Evolutionary conservation across 176 grass and related monocot species (phyloP).

Genomic region (Triticum aestivum): DNA sequence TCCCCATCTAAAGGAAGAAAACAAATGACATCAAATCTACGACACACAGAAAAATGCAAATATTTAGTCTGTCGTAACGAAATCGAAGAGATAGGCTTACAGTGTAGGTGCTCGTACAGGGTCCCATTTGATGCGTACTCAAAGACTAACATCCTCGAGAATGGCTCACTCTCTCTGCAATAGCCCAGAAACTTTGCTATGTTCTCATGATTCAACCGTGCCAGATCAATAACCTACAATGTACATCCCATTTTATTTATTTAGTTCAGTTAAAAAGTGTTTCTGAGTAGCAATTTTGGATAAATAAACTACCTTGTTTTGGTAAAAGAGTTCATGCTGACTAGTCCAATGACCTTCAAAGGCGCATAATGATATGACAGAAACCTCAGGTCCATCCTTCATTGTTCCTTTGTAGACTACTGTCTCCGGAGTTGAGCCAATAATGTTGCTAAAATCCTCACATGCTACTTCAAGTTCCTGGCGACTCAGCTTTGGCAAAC

Average conservation of each 20-base stretch:
- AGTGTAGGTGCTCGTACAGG: constrained; percentile 87
- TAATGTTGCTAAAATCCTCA: constrained; percentile 99
- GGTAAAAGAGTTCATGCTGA: constrained; percentile 85
- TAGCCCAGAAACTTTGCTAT: constrained; percentile 84
- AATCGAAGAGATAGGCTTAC: constrained; percentile 34
- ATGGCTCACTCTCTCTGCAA: constrained; percentile 88
- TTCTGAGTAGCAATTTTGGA: not conserved
- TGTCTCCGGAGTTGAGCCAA: constrained; percentile 72
- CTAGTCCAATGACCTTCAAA: constrained; percentile 79
- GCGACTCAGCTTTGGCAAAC: constrained; percentile 61
- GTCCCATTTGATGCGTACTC: constrained; percentile 97
- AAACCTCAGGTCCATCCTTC: constrained; percentile 83
- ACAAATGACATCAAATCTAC: not conserved
- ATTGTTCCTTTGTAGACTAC: constrained; percentile 94
- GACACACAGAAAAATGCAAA: not conserved
- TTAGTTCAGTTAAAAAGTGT: not conserved
- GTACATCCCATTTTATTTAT: not conserved
- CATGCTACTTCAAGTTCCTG: constrained; percentile 92
- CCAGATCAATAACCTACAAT: constrained; percentile 79
- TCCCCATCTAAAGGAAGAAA: constrained; percentile 65
- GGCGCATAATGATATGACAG: constrained; percentile 77
- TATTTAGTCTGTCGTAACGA: not conserved
- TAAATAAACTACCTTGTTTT: constrained; percentile 55
- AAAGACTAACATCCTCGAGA: constrained; percentile 86
- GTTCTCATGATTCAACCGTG: constrained; percentile 85